phyloP scores from a whole-genome alignment of 2,329 filamentous ascomycete genomes.

The Gnomoniopsis sp. region DNA sequence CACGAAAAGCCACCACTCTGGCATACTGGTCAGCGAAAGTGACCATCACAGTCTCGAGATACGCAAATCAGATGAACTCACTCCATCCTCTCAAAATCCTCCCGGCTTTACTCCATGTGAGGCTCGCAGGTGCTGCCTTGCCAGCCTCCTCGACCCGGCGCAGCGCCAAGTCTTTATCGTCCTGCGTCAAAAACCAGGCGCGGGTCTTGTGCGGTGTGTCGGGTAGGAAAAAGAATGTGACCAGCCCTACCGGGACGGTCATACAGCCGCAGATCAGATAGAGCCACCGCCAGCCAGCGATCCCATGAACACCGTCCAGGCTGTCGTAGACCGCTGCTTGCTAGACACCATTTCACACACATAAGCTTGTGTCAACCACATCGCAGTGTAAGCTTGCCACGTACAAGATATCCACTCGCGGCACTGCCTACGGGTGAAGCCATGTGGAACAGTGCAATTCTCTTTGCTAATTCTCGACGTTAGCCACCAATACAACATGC shows the following conservation, averaged over 20 bases:
- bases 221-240: slow-evolving; percentile 25
- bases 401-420: slow-evolving; percentile 26
- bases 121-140: slow-evolving; percentile 24
- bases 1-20: slow-evolving; percentile 27
- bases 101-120: slow-evolving; percentile 23
- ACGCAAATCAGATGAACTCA: not conserved
- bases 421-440: slow-evolving; percentile 25
- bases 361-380: not conserved
- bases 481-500: not conserved
- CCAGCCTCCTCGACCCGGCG: slow-evolving; percentile 22
- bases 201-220: slow-evolving; percentile 26
- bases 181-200: slow-evolving; percentile 25
- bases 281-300: slow-evolving; percentile 32
- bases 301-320: slow-evolving; percentile 26
- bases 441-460: slow-evolving; percentile 26
- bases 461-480: slow-evolving; percentile 22
- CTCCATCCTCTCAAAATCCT: slow-evolving; percentile 25
- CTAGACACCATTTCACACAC: not conserved
- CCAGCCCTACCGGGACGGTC: slow-evolving; percentile 27
- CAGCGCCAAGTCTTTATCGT: slow-evolving; percentile 23
- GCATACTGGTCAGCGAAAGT: not conserved
- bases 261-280: slow-evolving; percentile 29
- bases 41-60: not conserved
- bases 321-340: slow-evolving; percentile 27
- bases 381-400: not conserved